These are phyloP conservation scores for Schizopora paradoxa DNA, from an alignment of 1,284 basidiomycete species.

Conservation along the genomic window DNA sequence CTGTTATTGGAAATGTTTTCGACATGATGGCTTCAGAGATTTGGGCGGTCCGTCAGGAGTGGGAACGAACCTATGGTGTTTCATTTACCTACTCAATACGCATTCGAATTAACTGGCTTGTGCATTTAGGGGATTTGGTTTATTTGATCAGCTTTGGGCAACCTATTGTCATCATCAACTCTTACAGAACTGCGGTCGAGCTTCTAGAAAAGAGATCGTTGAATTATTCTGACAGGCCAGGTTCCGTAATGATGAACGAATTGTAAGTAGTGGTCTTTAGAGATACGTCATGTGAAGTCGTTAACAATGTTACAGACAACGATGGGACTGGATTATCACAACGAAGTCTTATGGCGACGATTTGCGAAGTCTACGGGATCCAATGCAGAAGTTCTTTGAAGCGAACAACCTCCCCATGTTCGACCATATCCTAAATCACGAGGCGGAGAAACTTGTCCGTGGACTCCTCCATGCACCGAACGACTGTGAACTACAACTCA, in stretches of 20 bases:
- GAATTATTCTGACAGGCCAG: conserved; percentile 21
- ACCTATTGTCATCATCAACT: conserved; percentile 22
- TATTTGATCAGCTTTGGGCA: conserved; percentile 21
- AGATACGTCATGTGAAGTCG: too few relatives aligned
- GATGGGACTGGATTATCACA: conserved; percentile 8
- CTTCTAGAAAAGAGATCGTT: conserved; percentile 22
- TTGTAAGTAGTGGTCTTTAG: not conserved
- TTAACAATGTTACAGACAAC: too few relatives aligned
- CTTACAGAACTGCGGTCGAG: conserved; percentile 20
- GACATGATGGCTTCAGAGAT: conserved; percentile 14
- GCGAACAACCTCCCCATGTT: conserved; percentile 17
- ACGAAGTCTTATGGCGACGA: conserved; percentile 22
- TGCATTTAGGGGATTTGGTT: conserved; percentile 21
- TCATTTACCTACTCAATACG: too few relatives aligned
- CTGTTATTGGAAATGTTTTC: conserved; percentile 15
- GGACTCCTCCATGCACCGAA: conserved; percentile 21
- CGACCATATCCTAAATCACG: conserved; percentile 20
- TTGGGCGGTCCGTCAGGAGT: too few relatives aligned
- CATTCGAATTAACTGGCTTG: too few relatives aligned
- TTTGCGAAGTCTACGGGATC: conserved; percentile 23
- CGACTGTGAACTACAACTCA: conserved; percentile 22
- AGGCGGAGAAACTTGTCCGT: conserved; percentile 21
- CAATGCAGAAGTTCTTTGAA: conserved; percentile 24
- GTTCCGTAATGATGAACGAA: conserved; percentile 8
- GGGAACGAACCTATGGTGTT: too few relatives aligned